phyloP scores from a whole-genome alignment of 2,329 filamentous ascomycete genomes.

The Apiospora sp. region DNA sequence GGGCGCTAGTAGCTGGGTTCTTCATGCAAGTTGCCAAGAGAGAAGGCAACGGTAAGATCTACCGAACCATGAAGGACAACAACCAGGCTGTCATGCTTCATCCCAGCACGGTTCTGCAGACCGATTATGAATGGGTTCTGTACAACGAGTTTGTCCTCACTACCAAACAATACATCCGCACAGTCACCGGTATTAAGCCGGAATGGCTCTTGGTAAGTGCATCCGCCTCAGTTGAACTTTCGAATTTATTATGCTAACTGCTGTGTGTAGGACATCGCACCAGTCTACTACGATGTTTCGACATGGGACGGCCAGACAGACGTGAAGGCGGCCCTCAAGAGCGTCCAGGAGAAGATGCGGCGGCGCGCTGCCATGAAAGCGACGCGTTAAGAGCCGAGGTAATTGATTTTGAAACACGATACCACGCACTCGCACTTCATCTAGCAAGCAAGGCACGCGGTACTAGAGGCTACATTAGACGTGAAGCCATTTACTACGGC shows the following conservation, averaged over 20 bases:
- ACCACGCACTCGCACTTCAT: not conserved
- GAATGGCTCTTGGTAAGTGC: constrained; percentile 88
- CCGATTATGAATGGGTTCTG: constrained; percentile 94
- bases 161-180: constrained; percentile 97
- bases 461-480: not conserved
- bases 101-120: constrained; percentile 86
- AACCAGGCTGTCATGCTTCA: constrained; percentile 93
- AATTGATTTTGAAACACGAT: not conserved
- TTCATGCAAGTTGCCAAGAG: constrained; percentile 99
- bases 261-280: constrained; percentile 80
- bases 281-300: constrained; percentile 87
- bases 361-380: constrained; percentile 66
- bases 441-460: not conserved
- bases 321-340: constrained; percentile 72
- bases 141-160: constrained; percentile 99
- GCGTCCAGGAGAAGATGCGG: constrained; percentile 66
- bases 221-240: not conserved
- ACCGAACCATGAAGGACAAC: constrained; percentile 96
- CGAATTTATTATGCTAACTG: not conserved
- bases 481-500: not conserved
- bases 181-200: constrained; percentile 87
- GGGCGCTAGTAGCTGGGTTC: constrained; percentile 91
- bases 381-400: constrained; percentile 42
- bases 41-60: constrained; percentile 86
- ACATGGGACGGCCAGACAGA: constrained; percentile 83